Conservation (phyloP, 192 early-diverging fungal species). For the Coemansia sp. region DNA sequence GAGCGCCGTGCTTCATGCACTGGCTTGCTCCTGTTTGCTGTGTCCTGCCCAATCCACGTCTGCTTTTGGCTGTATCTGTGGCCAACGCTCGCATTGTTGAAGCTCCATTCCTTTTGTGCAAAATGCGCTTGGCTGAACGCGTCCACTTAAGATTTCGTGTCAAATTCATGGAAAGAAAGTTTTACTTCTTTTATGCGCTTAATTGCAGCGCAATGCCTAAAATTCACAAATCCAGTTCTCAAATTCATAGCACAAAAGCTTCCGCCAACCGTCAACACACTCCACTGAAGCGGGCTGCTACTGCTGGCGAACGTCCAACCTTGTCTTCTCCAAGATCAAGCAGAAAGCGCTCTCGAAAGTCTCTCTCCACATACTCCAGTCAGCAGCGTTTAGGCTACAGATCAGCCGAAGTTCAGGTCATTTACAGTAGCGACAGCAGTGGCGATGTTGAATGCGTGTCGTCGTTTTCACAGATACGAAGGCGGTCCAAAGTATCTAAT, state of each 20-base stretch:
- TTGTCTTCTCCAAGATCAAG: neutral
- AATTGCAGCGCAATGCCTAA: conserved; percentile 15
- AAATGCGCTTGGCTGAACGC: no score
- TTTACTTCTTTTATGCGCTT: neutral
- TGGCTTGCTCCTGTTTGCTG: no score
- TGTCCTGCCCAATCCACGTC: no score
- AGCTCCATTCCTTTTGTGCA: no score
- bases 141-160: no score
- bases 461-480: conserved; percentile 2
- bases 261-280: neutral
- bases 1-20: no score
- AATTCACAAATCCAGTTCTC: neutral
- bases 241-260: no score
- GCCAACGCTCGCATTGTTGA: no score
- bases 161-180: no score
- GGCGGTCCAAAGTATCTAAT: neutral
- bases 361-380: neutral
- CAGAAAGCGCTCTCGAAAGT: neutral
- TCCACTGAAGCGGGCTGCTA: neutral
- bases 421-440: conserved; percentile 22
- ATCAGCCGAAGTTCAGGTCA: conserved; percentile 9
- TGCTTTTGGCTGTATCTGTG: no score
- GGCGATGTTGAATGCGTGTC: conserved; percentile 25
- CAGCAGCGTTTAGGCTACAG: neutral
- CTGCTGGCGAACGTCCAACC: neutral